phyloP scores from a whole-genome alignment of 2,329 filamentous ascomycete species.

The Pseudogymnoascus sp. region DNA sequence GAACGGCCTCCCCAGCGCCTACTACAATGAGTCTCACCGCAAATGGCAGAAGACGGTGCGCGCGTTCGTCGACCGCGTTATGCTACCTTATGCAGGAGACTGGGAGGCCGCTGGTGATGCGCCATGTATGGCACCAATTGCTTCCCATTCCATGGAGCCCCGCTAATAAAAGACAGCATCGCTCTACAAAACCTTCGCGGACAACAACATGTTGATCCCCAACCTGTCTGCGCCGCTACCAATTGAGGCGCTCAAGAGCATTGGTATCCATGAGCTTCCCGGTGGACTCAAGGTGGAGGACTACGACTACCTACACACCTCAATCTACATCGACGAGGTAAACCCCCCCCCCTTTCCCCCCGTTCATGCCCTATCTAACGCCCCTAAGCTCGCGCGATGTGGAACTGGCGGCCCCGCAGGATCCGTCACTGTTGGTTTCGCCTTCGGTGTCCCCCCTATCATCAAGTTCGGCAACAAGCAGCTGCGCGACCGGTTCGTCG shows the following conservation, averaged over 20 bases:
- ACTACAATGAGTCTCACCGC: constrained; percentile 60
- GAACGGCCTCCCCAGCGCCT: constrained; percentile 61
- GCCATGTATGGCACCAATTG: constrained; percentile 13
- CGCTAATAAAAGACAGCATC: constrained; percentile 41
- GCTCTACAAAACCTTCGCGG: constrained; percentile 57
- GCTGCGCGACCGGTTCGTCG: constrained; percentile 60
- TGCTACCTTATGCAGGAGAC: constrained; percentile 56
- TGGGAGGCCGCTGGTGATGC: constrained; percentile 55
- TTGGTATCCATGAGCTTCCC: constrained; percentile 60
- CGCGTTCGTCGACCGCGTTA: constrained; percentile 56
- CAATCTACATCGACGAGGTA: constrained; percentile 64
- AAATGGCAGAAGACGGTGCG: constrained; percentile 62
- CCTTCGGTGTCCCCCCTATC: constrained; percentile 65
- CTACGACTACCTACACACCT: constrained; percentile 63
- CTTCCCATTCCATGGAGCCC: not conserved
- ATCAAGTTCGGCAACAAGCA: constrained; percentile 58
- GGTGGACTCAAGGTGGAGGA: constrained; percentile 63
- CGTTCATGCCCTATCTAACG: constrained; percentile 10
- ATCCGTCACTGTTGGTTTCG: constrained; percentile 62
- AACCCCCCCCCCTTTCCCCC: not conserved
- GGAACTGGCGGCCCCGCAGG: constrained; percentile 58
- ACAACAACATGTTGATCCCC: constrained; percentile 63
- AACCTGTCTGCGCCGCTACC: constrained; percentile 63
- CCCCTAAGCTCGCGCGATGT: constrained; percentile 50
- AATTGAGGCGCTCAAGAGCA: constrained; percentile 56